Evolutionary conservation across 148 eudicot species (phyloP).

Genomic region (Agrostemma githago): DNA sequence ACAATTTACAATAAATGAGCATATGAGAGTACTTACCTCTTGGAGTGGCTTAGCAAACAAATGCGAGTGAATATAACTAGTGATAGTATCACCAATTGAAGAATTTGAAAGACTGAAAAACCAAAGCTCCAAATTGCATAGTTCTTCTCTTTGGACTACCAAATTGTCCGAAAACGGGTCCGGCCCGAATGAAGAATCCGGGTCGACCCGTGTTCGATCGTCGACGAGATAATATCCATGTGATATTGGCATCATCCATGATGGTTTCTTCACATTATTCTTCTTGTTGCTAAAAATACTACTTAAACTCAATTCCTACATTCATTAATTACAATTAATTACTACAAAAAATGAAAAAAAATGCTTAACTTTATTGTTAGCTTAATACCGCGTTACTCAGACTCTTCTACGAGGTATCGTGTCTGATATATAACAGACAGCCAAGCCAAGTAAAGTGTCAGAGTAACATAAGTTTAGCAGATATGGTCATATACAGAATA

Average conservation of each 20-base stretch:
- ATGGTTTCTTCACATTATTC: slow-evolving; percentile 28
- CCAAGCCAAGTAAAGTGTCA: no score
- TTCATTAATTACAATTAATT: slow-evolving; percentile 8
- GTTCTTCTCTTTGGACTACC: slow-evolving; percentile 61
- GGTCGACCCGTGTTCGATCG: slow-evolving; percentile 21
- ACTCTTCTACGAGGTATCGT: no score
- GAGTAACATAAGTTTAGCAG: no score
- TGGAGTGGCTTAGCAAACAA: slow-evolving; percentile 47
- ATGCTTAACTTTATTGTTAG: no score
- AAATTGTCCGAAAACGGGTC: slow-evolving; percentile 34
- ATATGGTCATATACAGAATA: no score
- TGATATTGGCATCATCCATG: slow-evolving; percentile 62
- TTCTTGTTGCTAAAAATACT: slow-evolving; percentile 18
- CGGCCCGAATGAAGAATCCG: slow-evolving; percentile 18
- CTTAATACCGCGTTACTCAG: no score
- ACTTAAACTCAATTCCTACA: slow-evolving; percentile 38
- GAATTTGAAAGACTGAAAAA: slow-evolving; percentile 54
- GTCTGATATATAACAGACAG: no score
- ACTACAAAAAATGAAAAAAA: no score
- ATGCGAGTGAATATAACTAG: slow-evolving; percentile 50
- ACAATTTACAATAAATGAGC: background rate
- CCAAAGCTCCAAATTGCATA: slow-evolving; percentile 53
- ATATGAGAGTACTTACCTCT: slow-evolving; percentile 38
- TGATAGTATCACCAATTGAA: slow-evolving; percentile 33
- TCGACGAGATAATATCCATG: slow-evolving; percentile 64